These are phyloP conservation scores for Aspergillus novoparasiticus DNA, from an alignment of 2,329 filamentous ascomycete genomes.

Conservation along the genomic window DNA sequence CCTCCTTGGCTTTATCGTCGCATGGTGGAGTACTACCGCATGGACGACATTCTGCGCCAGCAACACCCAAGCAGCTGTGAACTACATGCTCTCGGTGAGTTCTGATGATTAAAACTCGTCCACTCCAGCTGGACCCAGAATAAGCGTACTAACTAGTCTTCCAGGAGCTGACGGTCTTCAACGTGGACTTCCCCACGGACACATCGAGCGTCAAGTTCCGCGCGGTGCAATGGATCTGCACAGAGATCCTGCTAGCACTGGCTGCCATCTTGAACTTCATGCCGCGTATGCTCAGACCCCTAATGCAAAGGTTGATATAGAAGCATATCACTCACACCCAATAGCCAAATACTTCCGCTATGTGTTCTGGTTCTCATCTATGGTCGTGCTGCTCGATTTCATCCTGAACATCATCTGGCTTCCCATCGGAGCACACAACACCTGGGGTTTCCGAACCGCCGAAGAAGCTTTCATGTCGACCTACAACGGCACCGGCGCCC, in stretches of 20 bases:
- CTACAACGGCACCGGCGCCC: conserved; percentile 60
- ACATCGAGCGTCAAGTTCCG: conserved; percentile 58
- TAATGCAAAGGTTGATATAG: neutral
- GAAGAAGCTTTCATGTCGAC: conserved; percentile 63
- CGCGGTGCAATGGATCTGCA: conserved; percentile 63
- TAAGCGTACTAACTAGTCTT: conserved; percentile 12
- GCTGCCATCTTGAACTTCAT: conserved; percentile 55
- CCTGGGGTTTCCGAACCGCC: conserved; percentile 60
- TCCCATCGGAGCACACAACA: conserved; percentile 58
- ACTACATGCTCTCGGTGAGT: conserved; percentile 56
- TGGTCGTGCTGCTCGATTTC: conserved; percentile 60
- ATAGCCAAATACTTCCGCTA: conserved; percentile 50
- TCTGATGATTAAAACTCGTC: neutral
- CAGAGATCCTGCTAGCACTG: conserved; percentile 55
- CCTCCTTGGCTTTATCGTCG: conserved; percentile 62
- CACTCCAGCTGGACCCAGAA: neutral
- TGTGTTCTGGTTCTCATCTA: conserved; percentile 29
- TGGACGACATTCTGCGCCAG: conserved; percentile 63
- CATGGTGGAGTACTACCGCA: conserved; percentile 65
- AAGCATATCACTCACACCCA: conserved; percentile 22
- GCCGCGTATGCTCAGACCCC: conserved; percentile 45
- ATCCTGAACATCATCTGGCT: conserved; percentile 63
- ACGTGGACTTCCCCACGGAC: conserved; percentile 58
- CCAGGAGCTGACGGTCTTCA: conserved; percentile 61
- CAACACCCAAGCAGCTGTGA: conserved; percentile 55